Evolutionary conservation across 345 rosid genomes (phyloP), one percentile per base, ranked within the genome.

Genomic region (Salix caprea): DNA sequence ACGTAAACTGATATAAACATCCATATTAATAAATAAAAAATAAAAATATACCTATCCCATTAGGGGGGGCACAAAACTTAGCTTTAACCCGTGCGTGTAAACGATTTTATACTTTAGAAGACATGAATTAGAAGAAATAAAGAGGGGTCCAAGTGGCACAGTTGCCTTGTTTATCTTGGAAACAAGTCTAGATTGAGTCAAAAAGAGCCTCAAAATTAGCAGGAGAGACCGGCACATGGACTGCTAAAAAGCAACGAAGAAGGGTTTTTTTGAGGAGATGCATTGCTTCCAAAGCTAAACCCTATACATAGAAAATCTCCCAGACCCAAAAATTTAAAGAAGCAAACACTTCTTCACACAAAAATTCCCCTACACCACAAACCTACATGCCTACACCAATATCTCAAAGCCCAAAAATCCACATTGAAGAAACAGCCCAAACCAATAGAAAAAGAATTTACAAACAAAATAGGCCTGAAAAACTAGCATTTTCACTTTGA

Each of bases 121-220:
- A n/a, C 80, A 80, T 70, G 28, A 65, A 21, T 16, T 39, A 26
- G 37, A 60, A 18, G 13, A 71, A 40, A 46, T 14, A 19, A 65
- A 75, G 44, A 52, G 39, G 70, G 68, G 48, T 26, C 62, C 77
- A 46, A 73, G 74, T 74, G 62, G 85, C 65, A 78, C 78, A 69
- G 48, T 52, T 79, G 86, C 74, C 80, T 74, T 76, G 82, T 69
- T 78, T 80, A 82, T 86, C 76, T 42, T 76, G 82, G 91, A 87
- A 92, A 89, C 30, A 26, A 72, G 84, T 87, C 89, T 86, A 82
- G 90, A 85, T 86, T 80, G 87, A 75, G 90, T 87, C 90, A 88
- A 90, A 75, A 89, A 87, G 85, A 74, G 79, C 46, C 85, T 73
- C 84, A 40, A 79, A 78, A 74, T 77, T 75, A 30, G 80, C 82